Base-by-base conservation (phyloP, 1,284 basidiomycete genomes). In the Cutaneotrichosporon curvatum region DNA sequence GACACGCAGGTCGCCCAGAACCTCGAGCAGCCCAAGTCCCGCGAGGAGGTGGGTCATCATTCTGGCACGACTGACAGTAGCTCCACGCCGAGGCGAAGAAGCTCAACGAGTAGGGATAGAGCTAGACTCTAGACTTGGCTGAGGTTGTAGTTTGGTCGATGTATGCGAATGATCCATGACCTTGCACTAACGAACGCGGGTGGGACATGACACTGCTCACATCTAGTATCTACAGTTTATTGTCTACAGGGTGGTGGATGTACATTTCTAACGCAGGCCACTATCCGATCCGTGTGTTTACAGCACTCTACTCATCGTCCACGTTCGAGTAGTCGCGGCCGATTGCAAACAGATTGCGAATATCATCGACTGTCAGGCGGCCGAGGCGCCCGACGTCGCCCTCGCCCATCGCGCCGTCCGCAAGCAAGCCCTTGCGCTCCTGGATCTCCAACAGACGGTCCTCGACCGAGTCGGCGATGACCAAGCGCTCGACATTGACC, bases 401-500 rank as follows among this genome's bases (percentile, higher is more conserved):
- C 54, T 74, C 73, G 16, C 73, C 73, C 50, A 73, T 60, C 0
- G 70, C 67, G 1, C 68, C 68, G 40, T 73, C 72, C 1, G 68
- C 66, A 32, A 72, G 49, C 4, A 58, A 55, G 32, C 67, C 62
- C 56, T 73, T 74, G 23, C 50, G 45, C 50, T 58, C 36, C 45
- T 65, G 62, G 23, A 43, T 43, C 50, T 48, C 34, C 35, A 56
- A 37, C 43, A 43, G 23, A 18, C 40, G 50, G 32, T 66, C 61
- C 28, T 74, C 73, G 33, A 74, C 65, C 0, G 70, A 64, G 43
- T 69, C 54, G 2, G 41, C 47, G 36, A 72, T 67, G 37, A 92
- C 81, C 2, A 95, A 75, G 33, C 91, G 79, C 71, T 87, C 90
- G 40, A 95, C 83, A 30, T 86, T 74, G 45, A 91, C 87, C 2